Percentiles rank a stretch among this genome's conserved stretches.
These are phyloP conservation scores for Hypoxylon subgilvum DNA, from an alignment of 495 filamentous ascomycete species.

Conservation along the genomic window DNA sequence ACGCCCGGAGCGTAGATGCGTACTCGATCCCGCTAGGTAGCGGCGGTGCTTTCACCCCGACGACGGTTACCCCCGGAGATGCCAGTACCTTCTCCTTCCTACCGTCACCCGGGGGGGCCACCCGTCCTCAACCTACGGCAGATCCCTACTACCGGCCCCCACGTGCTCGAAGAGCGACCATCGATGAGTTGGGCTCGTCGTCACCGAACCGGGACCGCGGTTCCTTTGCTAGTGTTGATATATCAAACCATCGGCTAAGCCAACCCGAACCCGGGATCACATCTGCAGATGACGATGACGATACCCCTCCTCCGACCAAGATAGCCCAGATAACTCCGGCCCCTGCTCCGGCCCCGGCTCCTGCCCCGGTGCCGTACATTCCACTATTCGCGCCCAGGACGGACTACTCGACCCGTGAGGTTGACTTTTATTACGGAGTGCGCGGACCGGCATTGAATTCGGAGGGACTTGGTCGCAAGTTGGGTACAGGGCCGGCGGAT, in stretches of 20 bases:
- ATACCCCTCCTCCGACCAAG: conserved; percentile 48
- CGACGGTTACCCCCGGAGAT: conserved; percentile 71
- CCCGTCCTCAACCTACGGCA: conserved; percentile 52
- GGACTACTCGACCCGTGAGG: conserved; percentile 90
- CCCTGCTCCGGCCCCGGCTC: conserved; percentile 19
- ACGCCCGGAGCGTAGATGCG: conserved; percentile 50
- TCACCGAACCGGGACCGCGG: conserved; percentile 47
- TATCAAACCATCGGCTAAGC: conserved; percentile 54
- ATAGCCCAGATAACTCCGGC: conserved; percentile 37
- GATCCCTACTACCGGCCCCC: conserved; percentile 89
- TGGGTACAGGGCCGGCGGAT: conserved; percentile 93
- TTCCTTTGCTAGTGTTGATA: conserved; percentile 61
- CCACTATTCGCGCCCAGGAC: conserved; percentile 57
- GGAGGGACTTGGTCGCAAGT: conserved; percentile 75
- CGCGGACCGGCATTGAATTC: conserved; percentile 86
- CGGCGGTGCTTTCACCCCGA: conserved; percentile 67
- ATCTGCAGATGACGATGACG: conserved; percentile 46
- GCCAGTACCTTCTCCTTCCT: conserved; percentile 73
- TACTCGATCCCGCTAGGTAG: conserved; percentile 47
- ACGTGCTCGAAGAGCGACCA: conserved; percentile 65
- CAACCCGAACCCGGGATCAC: conserved; percentile 43
- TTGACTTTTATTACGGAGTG: conserved; percentile 93
- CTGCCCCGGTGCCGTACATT: conserved; percentile 38
- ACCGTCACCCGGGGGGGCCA: conserved; percentile 58
- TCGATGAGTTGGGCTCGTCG: conserved; percentile 54